phyloP scores from a whole-genome alignment of 148 eudicot genomes.

The Arctostaphylos glauca region DNA sequence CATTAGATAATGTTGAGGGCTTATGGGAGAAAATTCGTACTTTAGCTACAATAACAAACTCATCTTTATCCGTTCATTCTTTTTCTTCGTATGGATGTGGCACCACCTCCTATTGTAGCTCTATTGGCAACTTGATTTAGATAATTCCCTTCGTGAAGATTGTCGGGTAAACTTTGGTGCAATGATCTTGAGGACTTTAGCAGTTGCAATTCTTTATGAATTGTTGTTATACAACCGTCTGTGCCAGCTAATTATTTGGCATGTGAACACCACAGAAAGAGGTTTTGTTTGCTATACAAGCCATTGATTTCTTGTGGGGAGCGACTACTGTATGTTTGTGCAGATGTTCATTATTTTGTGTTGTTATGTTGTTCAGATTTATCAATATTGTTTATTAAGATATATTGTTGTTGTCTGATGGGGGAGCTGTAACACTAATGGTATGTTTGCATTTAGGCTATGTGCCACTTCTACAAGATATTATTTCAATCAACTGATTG shows the following conservation, averaged over 20 bases:
- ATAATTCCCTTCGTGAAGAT: not conserved
- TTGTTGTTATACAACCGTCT: not conserved
- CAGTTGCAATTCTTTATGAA: not conserved
- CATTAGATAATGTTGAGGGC: not conserved
- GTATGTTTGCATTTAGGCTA: not conserved
- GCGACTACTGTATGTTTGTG: not conserved
- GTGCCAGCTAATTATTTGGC: not conserved
- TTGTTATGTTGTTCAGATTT: not conserved
- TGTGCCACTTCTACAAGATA: not conserved
- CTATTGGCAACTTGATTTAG: not conserved
- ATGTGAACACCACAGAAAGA: not conserved
- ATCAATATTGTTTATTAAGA: not conserved
- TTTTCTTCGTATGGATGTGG: not conserved
- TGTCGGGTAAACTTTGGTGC: not conserved
- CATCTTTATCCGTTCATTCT: not conserved
- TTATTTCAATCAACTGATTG: not conserved
- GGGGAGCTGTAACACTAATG: not conserved
- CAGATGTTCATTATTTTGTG: not conserved
- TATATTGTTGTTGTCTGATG: not conserved
- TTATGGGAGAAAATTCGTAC: not conserved
- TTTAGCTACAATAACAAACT: not conserved
- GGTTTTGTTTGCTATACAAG: not conserved
- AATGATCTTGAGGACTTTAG: not conserved
- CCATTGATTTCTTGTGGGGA: conserved; percentile 9
- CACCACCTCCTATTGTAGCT: not conserved